These are phyloP conservation scores for Salix exigua DNA, from an alignment of 345 rosid genomes.

Conservation along the genomic window DNA sequence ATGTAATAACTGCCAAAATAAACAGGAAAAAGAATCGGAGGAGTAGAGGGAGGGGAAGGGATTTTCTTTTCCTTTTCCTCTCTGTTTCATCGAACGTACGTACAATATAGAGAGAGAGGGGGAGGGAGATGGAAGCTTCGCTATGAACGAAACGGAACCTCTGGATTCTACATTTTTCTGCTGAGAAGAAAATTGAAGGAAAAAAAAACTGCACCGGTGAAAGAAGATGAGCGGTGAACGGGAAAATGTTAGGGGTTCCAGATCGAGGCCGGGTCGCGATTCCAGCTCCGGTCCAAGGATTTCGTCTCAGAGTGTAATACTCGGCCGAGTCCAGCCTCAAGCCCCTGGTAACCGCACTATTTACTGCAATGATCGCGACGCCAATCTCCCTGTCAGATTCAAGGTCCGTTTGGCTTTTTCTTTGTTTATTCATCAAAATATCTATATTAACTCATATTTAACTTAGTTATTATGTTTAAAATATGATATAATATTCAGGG, in stretches of 20 bases:
- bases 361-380: slow-evolving; percentile 90
- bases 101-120: not conserved
- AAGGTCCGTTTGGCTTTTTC: slow-evolving; percentile 45
- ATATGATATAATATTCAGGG: slow-evolving; percentile 49
- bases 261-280: slow-evolving; percentile 38
- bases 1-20: not conserved
- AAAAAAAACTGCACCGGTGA: not conserved
- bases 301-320: slow-evolving; percentile 66
- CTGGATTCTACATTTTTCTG: not conserved
- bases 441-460: not conserved
- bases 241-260: slow-evolving; percentile 57
- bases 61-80: not conserved
- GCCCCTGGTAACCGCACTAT: slow-evolving; percentile 91
- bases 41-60: not conserved
- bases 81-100: slow-evolving; percentile 9
- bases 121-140: not conserved
- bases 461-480: not conserved
- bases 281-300: slow-evolving; percentile 39
- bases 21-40: not conserved
- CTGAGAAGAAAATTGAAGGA: not conserved
- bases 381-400: slow-evolving; percentile 70
- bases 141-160: not conserved
- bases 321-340: slow-evolving; percentile 94
- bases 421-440: not conserved
- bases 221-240: slow-evolving; percentile 56